Base-by-base conservation (phyloP, 345 rosid genomes). In the Arabidopsis arenosa region DNA sequence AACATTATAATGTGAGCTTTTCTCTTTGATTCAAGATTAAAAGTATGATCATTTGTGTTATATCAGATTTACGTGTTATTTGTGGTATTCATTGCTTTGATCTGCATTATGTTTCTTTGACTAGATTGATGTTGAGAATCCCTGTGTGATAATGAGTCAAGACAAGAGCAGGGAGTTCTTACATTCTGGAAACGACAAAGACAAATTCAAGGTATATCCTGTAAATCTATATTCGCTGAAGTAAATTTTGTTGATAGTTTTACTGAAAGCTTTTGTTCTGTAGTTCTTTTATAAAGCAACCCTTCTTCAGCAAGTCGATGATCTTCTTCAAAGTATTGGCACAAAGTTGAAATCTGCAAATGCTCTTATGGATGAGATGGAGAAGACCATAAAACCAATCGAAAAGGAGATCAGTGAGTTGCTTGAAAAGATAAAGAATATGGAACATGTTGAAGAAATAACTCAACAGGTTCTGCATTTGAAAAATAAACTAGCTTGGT, bases 81-180 rank as follows among this genome's bases (percentile, higher is more conserved):
- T 7, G n/a, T 41, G 26, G 52, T 52, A 43, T 73, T 57, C 55
- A 45, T 45, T 45, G 59, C 59, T 30, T 44, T 55, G 6, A 47
- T 68, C 28, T 39, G 17, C 3, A 6, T 58, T 67, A 9, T 66
- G n/a, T 56, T 41, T 60, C 37, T 18, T 44, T 57, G 66, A 3
- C 44, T 76, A 76, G 98, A 93, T 93, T 84, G 97, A 93, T 82
- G 94, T 93, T 57, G 98, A 93, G 82, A 93, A 93, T 84, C 98
- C 98, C 4, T 93, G 97, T 77, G 97, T 93, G 12, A 77, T 93
- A 59, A 93, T 93, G 98, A 89, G 93, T 75, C 98, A 93, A 84
- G 98, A 93, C 80, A 91, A 87, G 84, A 93, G 98, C 85, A 87
- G 97, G 77, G 98, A 93, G 70, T 93, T 91, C 60, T 71, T 93